These are phyloP conservation scores for Hordeum vulgare DNA, from an alignment of 176 grass and related monocot genomes.

Conservation along the genomic window DNA sequence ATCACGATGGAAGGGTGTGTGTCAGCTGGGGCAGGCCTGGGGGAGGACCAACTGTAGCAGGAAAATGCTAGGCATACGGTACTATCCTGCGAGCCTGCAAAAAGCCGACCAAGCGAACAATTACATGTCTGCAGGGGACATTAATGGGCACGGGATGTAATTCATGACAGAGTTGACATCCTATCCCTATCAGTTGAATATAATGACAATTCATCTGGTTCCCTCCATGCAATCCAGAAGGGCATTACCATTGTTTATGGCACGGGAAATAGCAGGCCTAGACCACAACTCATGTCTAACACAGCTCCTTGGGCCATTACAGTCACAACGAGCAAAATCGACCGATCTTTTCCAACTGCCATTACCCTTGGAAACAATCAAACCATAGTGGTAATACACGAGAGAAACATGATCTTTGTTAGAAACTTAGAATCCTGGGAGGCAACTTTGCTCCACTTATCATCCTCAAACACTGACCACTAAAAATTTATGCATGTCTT, in stretches of 20 bases:
- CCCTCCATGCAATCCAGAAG: constrained; percentile 39
- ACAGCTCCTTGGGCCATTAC: constrained; percentile 47
- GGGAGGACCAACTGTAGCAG: constrained; percentile 15
- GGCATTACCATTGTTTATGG: constrained; percentile 39
- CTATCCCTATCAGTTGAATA: constrained; percentile 21
- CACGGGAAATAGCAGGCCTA: constrained; percentile 22
- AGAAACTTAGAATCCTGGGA: neutral
- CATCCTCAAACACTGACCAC: neutral
- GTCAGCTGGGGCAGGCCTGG: constrained; percentile 28
- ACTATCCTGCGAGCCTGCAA: constrained; percentile 22
- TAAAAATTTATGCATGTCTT: neutral
- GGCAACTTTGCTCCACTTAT: neutral
- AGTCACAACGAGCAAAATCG: constrained; percentile 36
- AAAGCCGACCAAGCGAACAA: neutral
- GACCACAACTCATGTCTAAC: constrained; percentile 16
- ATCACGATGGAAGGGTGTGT: constrained; percentile 27
- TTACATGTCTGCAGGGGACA: constrained; percentile 31
- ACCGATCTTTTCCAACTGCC: constrained; percentile 34
- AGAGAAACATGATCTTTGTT: neutral
- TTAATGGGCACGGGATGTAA: constrained; percentile 31
- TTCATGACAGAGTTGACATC: constrained; percentile 40
- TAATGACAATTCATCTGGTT: neutral
- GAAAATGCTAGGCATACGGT: constrained; percentile 25
- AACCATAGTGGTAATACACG: constrained; percentile 24
- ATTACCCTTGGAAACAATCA: constrained; percentile 41